Conservation (phyloP, 2,329 filamentous ascomycete species). For the Beauveria varroae region DNA sequence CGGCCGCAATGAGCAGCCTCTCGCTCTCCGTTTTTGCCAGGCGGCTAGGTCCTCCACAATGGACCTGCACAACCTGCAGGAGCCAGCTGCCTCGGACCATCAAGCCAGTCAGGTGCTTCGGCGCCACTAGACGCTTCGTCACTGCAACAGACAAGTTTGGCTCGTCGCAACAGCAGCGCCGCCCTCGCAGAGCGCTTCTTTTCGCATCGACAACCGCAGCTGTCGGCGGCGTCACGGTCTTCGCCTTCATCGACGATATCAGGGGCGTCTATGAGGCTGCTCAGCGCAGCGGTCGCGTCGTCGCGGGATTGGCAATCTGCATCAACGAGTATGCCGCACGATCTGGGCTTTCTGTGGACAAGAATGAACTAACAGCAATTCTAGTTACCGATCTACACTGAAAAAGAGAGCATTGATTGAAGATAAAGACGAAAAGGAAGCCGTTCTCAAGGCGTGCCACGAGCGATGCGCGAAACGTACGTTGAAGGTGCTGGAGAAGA, state of each 20-base stretch:
- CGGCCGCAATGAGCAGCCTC: conserved; percentile 34
- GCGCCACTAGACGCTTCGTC: conserved; percentile 23
- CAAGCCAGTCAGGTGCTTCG: conserved; percentile 20
- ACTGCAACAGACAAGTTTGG: conserved; percentile 17
- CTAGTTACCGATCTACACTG: conserved; percentile 79
- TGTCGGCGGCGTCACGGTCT: conserved; percentile 37
- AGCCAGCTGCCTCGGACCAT: conserved; percentile 27
- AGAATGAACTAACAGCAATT: not conserved
- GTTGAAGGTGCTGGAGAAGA: conserved; percentile 80
- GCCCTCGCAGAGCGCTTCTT: conserved; percentile 30
- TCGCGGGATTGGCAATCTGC: conserved; percentile 64
- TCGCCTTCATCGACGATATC: conserved; percentile 60
- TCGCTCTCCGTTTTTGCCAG: conserved; percentile 30
- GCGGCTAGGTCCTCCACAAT: conserved; percentile 31
- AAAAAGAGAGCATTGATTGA: conserved; percentile 57
- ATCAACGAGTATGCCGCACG: conserved; percentile 68
- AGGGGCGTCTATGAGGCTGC: conserved; percentile 68
- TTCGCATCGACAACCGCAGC: conserved; percentile 45
- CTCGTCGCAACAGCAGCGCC: conserved; percentile 18
- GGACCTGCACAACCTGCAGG: conserved; percentile 41
- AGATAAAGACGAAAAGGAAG: conserved; percentile 57
- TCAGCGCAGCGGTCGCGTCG: conserved; percentile 73
- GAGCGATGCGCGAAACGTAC: conserved; percentile 88
- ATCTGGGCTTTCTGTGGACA: not conserved
- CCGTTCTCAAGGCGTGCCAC: conserved; percentile 74